phyloP scores from a whole-genome alignment of 352 stramenopile species.

The Globisporangium mamillatum region DNA sequence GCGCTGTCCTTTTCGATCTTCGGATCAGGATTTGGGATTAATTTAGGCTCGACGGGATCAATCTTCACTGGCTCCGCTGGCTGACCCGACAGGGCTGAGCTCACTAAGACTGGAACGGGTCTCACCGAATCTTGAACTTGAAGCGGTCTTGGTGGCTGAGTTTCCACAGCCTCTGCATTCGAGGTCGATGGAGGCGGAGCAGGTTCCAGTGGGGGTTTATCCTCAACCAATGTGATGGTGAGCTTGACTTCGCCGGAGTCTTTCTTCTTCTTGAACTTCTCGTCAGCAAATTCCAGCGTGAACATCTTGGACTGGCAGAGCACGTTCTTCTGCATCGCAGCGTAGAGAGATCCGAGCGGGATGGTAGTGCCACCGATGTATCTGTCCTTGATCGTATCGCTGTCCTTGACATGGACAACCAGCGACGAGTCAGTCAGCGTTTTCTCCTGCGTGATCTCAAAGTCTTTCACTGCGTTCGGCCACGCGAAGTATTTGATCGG shows the following conservation, averaged over 20 bases:
- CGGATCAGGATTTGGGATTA: neutral
- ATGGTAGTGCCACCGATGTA: slow-evolving; percentile 48
- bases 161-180: neutral
- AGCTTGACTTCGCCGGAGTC: slow-evolving; percentile 35
- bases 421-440: slow-evolving; percentile 19
- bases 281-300: slow-evolving; percentile 37
- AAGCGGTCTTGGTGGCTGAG: neutral
- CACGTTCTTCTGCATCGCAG: slow-evolving; percentile 13
- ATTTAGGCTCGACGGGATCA: neutral
- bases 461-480: slow-evolving; percentile 38
- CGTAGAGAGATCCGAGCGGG: slow-evolving; percentile 23
- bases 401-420: slow-evolving; percentile 46
- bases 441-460: slow-evolving; percentile 24
- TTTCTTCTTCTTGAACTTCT: slow-evolving; percentile 45
- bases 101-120: no score
- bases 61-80: neutral
- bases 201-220: neutral
- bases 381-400: slow-evolving; percentile 39
- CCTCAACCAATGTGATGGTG: slow-evolving; percentile 39
- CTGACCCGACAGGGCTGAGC: neutral
- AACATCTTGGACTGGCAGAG: slow-evolving; percentile 35
- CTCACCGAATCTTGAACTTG: neutral
- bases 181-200: neutral
- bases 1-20: neutral
- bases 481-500: slow-evolving; percentile 43